Percentiles rank a stretch among this genome's conserved stretches.
Conservation (phyloP, 371 early-diverging fungal genomes). For the Catenaria anguillulae region DNA sequence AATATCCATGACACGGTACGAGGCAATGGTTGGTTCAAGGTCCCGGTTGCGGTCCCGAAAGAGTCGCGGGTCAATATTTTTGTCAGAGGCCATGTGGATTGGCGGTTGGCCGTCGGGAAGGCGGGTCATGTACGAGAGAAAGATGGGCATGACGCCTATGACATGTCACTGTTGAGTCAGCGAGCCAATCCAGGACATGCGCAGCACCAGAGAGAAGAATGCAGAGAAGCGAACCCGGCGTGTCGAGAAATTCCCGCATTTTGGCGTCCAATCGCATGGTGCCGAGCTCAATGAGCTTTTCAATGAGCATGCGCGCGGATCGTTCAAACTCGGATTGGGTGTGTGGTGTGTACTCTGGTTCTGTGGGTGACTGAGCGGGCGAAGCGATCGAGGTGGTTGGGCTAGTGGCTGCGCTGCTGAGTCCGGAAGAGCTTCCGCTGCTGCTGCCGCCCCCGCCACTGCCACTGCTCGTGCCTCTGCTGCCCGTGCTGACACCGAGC, state of each 20-base stretch:
- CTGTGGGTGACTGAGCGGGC: background rate
- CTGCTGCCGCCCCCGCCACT: too few relatives aligned
- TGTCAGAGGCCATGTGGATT: background rate
- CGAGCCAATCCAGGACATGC: too few relatives aligned
- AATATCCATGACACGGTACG: slow-evolving; percentile 6
- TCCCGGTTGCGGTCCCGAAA: background rate
- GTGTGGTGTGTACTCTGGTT: too few relatives aligned
- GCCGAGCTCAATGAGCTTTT: background rate
- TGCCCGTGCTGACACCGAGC: too few relatives aligned
- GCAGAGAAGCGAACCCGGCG: too few relatives aligned
- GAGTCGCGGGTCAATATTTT: background rate
- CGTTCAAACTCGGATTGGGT: background rate
- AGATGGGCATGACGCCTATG: background rate
- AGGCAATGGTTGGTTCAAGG: background rate
- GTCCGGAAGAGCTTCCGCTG: too few relatives aligned
- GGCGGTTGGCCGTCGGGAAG: background rate
- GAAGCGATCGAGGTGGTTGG: background rate
- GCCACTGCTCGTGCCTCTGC: too few relatives aligned
- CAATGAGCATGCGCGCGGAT: background rate
- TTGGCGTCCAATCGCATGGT: background rate
- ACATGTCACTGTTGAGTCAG: too few relatives aligned
- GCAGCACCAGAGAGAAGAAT: too few relatives aligned
- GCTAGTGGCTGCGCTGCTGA: too few relatives aligned
- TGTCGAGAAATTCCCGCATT: background rate
- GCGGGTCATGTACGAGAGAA: background rate